A percentile compares a stretch with the other conserved stretches of the same genome.
Evolutionary conservation across 2,329 filamentous ascomycete species (phyloP).

Genomic region (Ambrosiella beaveri): DNA sequence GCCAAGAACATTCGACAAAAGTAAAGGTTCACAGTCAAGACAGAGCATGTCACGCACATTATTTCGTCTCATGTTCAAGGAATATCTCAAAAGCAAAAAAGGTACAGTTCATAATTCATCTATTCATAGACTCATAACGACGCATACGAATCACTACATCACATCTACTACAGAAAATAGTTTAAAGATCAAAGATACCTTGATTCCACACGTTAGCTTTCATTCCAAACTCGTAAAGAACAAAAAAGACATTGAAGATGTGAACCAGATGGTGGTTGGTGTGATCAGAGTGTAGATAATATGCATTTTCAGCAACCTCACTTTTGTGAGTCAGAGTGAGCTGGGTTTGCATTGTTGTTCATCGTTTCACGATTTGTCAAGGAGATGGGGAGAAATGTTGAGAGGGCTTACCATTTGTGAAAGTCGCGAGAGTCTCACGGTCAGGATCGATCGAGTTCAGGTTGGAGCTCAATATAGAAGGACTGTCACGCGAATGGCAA

Average conservation of each 20-base stretch:
- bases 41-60: not conserved
- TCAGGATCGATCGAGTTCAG: not conserved
- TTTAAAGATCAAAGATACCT: not conserved
- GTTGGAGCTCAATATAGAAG: not conserved
- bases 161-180: not conserved
- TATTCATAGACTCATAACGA: not conserved
- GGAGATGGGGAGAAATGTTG: not conserved
- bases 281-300: slow-evolving; percentile 13
- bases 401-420: slow-evolving; percentile 5
- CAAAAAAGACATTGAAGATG: not conserved
- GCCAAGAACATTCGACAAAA: slow-evolving; percentile 46
- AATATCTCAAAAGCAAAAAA: not conserved
- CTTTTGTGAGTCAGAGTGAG: slow-evolving; percentile 11
- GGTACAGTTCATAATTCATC: not conserved
- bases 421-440: not conserved
- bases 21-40: slow-evolving; percentile 17
- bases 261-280: not conserved
- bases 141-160: not conserved
- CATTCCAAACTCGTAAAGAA: not conserved
- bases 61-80: not conserved
- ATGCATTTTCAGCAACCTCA: slow-evolving; percentile 12
- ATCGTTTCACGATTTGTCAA: slow-evolving; percentile 6
- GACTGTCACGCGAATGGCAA: not conserved
- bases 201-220: not conserved
- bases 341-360: slow-evolving; percentile 12